phyloP scores from a whole-genome alignment of 805 yeast genomes.

The Wickerhamomyces hampshirensis region DNA sequence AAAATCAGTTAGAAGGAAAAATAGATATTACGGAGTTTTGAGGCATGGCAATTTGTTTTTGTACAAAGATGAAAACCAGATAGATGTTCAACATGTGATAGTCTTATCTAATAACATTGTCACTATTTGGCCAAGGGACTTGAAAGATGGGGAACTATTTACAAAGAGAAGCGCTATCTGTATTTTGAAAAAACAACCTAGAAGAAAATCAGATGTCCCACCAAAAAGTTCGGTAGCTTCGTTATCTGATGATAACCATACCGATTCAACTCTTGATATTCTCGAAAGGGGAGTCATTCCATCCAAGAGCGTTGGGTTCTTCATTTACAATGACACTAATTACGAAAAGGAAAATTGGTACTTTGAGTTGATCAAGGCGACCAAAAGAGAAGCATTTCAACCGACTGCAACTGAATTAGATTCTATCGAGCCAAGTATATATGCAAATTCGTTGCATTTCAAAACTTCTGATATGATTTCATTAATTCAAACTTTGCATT shows the following conservation, averaged over 20 bases:
- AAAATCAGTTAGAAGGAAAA: conserved; percentile 41
- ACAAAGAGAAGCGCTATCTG: conserved; percentile 78
- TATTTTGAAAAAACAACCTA: conserved; percentile 46
- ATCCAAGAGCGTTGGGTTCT: conserved; percentile 39
- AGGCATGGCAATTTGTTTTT: conserved; percentile 86
- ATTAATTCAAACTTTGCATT: conserved; percentile 70
- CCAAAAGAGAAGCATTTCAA: conserved; percentile 38
- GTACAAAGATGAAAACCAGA: conserved; percentile 65
- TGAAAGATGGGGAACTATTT: conserved; percentile 74
- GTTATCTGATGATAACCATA: conserved; percentile 3
- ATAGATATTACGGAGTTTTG: conserved; percentile 62
- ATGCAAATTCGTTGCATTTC: conserved; percentile 72
- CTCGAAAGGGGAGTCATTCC: conserved; percentile 21
- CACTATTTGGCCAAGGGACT: conserved; percentile 77
- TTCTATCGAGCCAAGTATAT: conserved; percentile 48
- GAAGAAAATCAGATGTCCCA: conserved; percentile 23
- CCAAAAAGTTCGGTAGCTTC: conserved; percentile 31
- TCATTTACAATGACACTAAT: conserved; percentile 71
- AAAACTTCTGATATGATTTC: conserved; percentile 66
- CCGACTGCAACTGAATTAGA: conserved; percentile 24
- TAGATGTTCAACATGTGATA: conserved; percentile 71
- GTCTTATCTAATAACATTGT: conserved; percentile 68
- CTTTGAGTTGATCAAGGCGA: conserved; percentile 74
- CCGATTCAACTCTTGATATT: conserved; percentile 20
- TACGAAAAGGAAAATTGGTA: conserved; percentile 92